Evolutionary conservation across 371 early-diverging fungal genomes (phyloP).

Genomic region (Actinomortierella ambigua): DNA sequence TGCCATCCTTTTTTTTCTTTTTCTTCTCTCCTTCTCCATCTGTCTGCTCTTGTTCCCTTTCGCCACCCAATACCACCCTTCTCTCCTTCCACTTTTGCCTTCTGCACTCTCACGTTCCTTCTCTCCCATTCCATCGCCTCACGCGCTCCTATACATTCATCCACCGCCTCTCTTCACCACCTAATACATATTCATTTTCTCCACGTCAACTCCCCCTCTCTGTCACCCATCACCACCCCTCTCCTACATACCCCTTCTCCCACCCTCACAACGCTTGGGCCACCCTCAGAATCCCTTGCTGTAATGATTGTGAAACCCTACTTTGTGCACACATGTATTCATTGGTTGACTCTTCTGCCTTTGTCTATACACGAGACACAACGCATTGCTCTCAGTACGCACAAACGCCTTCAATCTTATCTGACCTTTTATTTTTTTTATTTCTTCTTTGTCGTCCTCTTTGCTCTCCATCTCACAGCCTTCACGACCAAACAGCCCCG

Average conservation of each 20-base stretch:
- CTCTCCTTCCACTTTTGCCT: background rate
- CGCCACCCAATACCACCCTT: background rate
- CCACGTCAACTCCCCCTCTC: background rate
- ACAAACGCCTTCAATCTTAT: constrained; percentile 1
- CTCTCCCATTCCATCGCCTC: background rate
- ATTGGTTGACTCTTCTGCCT: background rate
- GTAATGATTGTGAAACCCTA: too few species aligned
- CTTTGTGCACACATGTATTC: background rate
- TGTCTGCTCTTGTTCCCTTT: background rate
- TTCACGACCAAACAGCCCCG: too few species aligned
- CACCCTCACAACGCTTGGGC: constrained; percentile 1
- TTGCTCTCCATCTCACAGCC: background rate
- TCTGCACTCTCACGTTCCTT: background rate
- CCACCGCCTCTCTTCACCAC: background rate
- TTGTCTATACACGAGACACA: too few species aligned
- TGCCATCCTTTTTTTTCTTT: background rate
- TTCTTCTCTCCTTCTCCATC: constrained; percentile 1
- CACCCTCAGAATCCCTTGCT: constrained; percentile 1
- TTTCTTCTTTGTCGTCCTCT: constrained; percentile 8
- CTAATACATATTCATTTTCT: background rate
- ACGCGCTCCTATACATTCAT: background rate
- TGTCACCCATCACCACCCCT: constrained; percentile 1
- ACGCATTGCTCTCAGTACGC: background rate
- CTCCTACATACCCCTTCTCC: too few species aligned
- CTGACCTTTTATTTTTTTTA: constrained; percentile 9